Base-by-base conservation (phyloP, 176 grass and related monocot genomes). In the Phyllostachys edulis region DNA sequence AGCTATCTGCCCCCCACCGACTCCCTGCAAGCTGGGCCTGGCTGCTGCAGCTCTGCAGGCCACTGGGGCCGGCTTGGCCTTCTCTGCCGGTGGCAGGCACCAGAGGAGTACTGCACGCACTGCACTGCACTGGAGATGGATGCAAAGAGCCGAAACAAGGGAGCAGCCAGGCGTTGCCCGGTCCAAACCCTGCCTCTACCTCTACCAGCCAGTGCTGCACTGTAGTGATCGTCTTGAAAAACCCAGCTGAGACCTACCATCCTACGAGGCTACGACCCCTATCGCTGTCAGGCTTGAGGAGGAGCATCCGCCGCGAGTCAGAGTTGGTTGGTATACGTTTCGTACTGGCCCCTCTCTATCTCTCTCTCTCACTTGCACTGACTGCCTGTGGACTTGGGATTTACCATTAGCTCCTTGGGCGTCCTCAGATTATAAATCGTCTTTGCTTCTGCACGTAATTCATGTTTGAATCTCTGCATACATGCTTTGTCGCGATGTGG, bases 21-120 rank as follows among this genome's bases (percentile, higher is more conserved):
- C 55, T n/a, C 20, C 55, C 55, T 23, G 55, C 55, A n/a, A 57
- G 55, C 55, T 9, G 54, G 52, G 2, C 54, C 54, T 9, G 55
- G 55, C 55, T 10, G 20, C 20, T 57, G 54, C 20, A 57, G 20
- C 54, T n/a, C 54, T n/a, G 54, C 54, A 52, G 54, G 20, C 20
- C 54, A n/a, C 18, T n/a, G 55, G 55, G 20, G 20, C 63, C 29
- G 55, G 63, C 2, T 71, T 21, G 67, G 79, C 51, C 38, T 60
- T 67, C 66, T 60, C 79, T 71, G 79, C 67, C 66, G 67, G 38
- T 32, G 67, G 80, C 80, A 44, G 62, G 14, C 29, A 42, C 21
- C 67, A 82, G 67, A 62, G 66, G 64, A 55, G 42, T 7, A 63
- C 39, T 27, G 75, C 6, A 59, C 29, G 29, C 29, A 29, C 34